phyloP scores from a whole-genome alignment of 2,329 filamentous ascomycete species.

The Lachnellula occidentalis region DNA sequence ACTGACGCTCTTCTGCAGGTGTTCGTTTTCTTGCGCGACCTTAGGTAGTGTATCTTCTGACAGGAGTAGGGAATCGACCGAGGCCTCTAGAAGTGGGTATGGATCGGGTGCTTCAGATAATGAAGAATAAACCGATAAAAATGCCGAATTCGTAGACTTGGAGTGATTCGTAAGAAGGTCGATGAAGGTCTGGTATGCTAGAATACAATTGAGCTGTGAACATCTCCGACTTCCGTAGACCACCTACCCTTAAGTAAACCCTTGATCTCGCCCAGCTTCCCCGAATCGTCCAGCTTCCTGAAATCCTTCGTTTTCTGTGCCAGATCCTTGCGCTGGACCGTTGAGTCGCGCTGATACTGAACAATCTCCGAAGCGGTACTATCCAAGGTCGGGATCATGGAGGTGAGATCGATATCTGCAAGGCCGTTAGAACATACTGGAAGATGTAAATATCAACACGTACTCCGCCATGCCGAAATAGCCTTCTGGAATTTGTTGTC shows the following conservation, averaged over 20 bases:
- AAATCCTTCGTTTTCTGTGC: conserved; percentile 99
- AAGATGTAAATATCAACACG: conserved; percentile 18
- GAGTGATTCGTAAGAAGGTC: conserved; percentile 94
- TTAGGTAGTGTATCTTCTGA: conserved; percentile 90
- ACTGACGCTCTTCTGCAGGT: conserved; percentile 73
- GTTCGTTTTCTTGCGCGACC: conserved; percentile 80
- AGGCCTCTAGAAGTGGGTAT: conserved; percentile 92
- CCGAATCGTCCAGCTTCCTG: conserved; percentile 82
- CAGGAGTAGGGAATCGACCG: conserved; percentile 86
- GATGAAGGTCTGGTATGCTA: conserved; percentile 95
- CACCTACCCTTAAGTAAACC: conserved; percentile 71
- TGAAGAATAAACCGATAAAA: conserved; percentile 86
- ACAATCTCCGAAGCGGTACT: conserved; percentile 94
- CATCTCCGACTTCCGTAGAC: background rate
- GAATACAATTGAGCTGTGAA: conserved; percentile 4
- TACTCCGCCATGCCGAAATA: conserved; percentile 94
- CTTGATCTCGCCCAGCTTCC: conserved; percentile 85
- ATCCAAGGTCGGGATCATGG: conserved; percentile 79
- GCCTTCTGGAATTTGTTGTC: conserved; percentile 96
- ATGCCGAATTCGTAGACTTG: conserved; percentile 88
- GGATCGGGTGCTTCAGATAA: conserved; percentile 94
- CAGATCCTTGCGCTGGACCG: conserved; percentile 91
- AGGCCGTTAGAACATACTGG: conserved; percentile 13
- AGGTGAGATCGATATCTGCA: conserved; percentile 79
- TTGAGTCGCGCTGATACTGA: conserved; percentile 86